phyloP scores from a whole-genome alignment of 345 rosid species.

The Arabis alpina region DNA sequence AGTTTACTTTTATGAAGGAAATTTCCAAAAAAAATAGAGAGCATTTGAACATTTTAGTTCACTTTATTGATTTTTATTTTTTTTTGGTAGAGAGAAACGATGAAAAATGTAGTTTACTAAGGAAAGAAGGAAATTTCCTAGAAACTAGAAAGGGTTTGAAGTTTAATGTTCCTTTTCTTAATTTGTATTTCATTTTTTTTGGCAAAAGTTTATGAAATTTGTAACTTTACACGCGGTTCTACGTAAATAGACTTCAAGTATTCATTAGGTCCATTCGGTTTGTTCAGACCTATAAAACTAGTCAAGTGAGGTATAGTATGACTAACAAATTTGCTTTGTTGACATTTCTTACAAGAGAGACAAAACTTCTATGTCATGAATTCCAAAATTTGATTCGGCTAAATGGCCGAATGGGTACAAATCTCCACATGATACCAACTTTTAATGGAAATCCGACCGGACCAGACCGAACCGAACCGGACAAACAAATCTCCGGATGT shows the following conservation, averaged over 20 bases:
- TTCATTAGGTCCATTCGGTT: not conserved
- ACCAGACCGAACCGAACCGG: too few relatives aligned
- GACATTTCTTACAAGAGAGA: not conserved
- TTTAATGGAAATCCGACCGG: too few relatives aligned
- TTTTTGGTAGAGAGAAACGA: not conserved
- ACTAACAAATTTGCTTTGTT: not conserved
- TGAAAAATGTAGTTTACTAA: not conserved
- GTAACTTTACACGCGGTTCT: too few relatives aligned
- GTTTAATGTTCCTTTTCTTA: too few relatives aligned
- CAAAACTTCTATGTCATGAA: not conserved
- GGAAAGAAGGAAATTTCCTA: constrained; percentile 14
- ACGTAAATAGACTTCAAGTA: too few relatives aligned
- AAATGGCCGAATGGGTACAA: not conserved
- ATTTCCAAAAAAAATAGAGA: constrained; percentile 23
- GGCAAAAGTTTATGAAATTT: too few relatives aligned
- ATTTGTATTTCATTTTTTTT: too few relatives aligned
- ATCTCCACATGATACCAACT: not conserved
- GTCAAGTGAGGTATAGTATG: not conserved
- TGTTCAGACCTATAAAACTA: not conserved
- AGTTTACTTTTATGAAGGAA: constrained; percentile 18
- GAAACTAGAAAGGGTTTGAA: too few relatives aligned
- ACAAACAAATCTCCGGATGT: not conserved
- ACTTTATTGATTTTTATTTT: not conserved
- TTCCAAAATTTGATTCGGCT: not conserved
- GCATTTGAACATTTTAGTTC: constrained; percentile 12